Percentiles rank a stretch among this genome's conserved stretches.
Conservation (phyloP, 495 filamentous ascomycete species). For the Hypoxylon perforatum region DNA sequence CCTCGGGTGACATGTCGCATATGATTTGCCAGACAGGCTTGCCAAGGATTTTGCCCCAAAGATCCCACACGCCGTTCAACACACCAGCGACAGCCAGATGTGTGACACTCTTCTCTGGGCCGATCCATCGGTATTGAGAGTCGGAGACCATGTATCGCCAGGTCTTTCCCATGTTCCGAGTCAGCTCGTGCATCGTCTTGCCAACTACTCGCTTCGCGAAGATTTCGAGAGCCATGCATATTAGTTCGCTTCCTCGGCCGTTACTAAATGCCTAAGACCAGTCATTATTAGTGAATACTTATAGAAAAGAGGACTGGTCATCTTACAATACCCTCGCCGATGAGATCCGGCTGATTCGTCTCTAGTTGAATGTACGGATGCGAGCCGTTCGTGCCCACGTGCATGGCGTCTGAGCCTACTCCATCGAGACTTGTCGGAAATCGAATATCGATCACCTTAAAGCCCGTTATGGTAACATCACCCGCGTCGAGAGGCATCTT, state of each 20-base stretch:
- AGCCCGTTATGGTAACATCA: background rate
- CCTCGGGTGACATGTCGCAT: conserved; percentile 84
- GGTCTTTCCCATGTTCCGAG: conserved; percentile 78
- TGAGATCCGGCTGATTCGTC: background rate
- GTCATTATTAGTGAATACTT: background rate
- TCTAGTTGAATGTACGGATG: background rate
- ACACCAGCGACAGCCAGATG: conserved; percentile 90
- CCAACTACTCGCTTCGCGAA: background rate
- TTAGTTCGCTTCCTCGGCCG: background rate
- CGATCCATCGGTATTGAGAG: conserved; percentile 90
- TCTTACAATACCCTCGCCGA: background rate
- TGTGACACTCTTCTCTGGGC: conserved; percentile 92
- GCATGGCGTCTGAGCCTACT: background rate
- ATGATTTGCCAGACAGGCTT: conserved; percentile 93
- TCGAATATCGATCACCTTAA: background rate
- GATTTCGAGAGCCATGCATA: background rate
- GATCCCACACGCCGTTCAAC: conserved; percentile 91
- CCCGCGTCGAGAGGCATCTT: background rate
- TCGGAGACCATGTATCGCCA: conserved; percentile 91
- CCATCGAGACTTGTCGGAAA: background rate
- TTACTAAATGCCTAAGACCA: background rate
- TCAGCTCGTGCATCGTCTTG: background rate
- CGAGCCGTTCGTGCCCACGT: background rate
- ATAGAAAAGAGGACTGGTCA: background rate
- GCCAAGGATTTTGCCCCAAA: conserved; percentile 84